These are phyloP conservation scores for Tuber borchii DNA, from an alignment of 495 filamentous ascomycete species.

Conservation along the genomic window DNA sequence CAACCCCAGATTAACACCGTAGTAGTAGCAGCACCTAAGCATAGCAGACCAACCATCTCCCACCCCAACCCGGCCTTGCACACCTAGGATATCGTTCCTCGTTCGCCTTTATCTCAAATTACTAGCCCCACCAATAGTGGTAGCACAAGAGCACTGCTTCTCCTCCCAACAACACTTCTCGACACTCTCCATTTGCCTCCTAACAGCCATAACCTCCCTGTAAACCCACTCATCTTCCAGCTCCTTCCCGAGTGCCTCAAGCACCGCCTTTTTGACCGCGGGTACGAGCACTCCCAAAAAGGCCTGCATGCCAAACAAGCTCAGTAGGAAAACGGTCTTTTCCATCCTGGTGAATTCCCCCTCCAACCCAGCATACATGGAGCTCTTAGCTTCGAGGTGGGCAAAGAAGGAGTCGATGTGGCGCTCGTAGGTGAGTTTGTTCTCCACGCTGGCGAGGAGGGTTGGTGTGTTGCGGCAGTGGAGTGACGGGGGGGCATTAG, in stretches of 20 bases:
- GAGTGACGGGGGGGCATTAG: neutral
- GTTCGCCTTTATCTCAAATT: neutral
- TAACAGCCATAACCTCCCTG: conserved; percentile 27
- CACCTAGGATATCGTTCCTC: neutral
- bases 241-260: conserved; percentile 15
- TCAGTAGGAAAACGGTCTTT: conserved; percentile 31
- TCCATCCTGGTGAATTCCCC: conserved; percentile 22
- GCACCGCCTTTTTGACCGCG: conserved; percentile 21
- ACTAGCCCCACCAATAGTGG: neutral
- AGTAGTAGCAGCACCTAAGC: neutral
- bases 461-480: neutral
- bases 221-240: conserved; percentile 31
- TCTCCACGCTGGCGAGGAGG: conserved; percentile 11
- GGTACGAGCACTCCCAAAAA: conserved; percentile 17
- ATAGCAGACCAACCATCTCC: neutral
- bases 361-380: conserved; percentile 26
- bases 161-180: conserved; percentile 25
- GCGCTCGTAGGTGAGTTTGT: conserved; percentile 23
- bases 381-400: conserved; percentile 24
- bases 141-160: neutral
- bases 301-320: conserved; percentile 22
- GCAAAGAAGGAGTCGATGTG: conserved; percentile 23
- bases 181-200: conserved; percentile 37
- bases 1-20: neutral
- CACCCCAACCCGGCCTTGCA: neutral